Percentiles rank a stretch among this genome's conserved stretches.
Evolutionary conservation across 2,329 filamentous ascomycete genomes (phyloP).

Genomic region (Akanthomyces muscarius): DNA sequence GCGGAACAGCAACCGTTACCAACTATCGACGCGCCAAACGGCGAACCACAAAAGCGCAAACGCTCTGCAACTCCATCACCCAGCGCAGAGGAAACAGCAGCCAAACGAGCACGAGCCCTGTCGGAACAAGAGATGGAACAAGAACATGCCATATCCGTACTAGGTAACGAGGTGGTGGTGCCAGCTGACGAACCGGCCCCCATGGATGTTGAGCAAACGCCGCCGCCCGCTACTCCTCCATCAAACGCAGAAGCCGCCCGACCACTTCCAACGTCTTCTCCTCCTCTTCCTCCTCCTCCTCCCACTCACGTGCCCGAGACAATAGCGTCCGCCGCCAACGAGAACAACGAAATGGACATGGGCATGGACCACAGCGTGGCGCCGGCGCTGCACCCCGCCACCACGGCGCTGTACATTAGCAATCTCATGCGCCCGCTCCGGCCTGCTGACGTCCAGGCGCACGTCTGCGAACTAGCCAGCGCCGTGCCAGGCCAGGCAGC

Average conservation of each 20-base stretch:
- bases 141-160: constrained; percentile 7
- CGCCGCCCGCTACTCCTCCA: neutral
- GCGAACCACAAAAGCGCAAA: constrained; percentile 61
- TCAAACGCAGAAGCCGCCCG: neutral
- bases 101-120: constrained; percentile 51
- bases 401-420: constrained; percentile 78
- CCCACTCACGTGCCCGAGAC: neutral
- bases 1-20: neutral
- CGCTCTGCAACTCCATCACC: constrained; percentile 60
- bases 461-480: constrained; percentile 70
- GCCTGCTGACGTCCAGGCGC: constrained; percentile 58
- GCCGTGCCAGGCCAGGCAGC: constrained; percentile 48
- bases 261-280: neutral
- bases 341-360: constrained; percentile 26
- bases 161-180: constrained; percentile 14
- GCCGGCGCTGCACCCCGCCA: constrained; percentile 67
- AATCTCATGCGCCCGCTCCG: constrained; percentile 87
- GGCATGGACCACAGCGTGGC: constrained; percentile 36
- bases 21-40: constrained; percentile 6
- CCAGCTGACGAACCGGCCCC: constrained; percentile 15
- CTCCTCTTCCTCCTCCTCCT: neutral
- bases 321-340: constrained; percentile 14
- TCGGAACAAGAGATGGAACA: constrained; percentile 21
- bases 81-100: constrained; percentile 47
- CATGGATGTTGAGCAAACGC: constrained; percentile 12